These are phyloP conservation scores for Phytophthora megakarya DNA, from an alignment of 352 stramenopile genomes.

Conservation along the genomic window DNA sequence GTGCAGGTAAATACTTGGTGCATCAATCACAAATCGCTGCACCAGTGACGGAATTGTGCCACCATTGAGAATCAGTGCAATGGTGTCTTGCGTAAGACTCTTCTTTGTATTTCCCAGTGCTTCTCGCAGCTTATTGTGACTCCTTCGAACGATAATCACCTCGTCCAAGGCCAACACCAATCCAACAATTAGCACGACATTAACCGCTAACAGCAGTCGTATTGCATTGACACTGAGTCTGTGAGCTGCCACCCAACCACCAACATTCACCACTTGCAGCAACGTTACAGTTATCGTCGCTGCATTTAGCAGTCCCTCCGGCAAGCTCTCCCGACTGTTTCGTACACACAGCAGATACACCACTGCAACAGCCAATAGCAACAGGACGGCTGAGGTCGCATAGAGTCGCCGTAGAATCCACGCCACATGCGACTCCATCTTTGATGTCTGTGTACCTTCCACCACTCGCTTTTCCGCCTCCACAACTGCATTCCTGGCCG, in stretches of 20 bases:
- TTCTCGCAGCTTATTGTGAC: constrained; percentile 37
- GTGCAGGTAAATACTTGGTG: constrained; percentile 45
- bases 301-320: constrained; percentile 1
- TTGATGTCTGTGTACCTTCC: constrained; percentile 16
- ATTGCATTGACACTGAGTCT: constrained; percentile 26
- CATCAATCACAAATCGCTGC: constrained; percentile 58
- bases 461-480: constrained; percentile 14
- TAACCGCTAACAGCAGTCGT: constrained; percentile 20
- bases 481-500: constrained; percentile 34
- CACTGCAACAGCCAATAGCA: constrained; percentile 16
- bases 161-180: constrained; percentile 39
- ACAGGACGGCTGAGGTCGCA: constrained; percentile 23
- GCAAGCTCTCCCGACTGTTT: background rate
- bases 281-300: background rate
- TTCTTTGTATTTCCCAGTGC: constrained; percentile 4
- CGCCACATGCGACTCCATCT: constrained; percentile 29
- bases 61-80: constrained; percentile 47
- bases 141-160: constrained; percentile 32
- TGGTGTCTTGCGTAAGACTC: constrained; percentile 25
- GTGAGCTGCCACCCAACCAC: constrained; percentile 28
- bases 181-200: constrained; percentile 7
- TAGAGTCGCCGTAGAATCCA: constrained; percentile 39
- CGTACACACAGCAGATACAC: constrained; percentile 17
- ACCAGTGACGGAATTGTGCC: constrained; percentile 42
- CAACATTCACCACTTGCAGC: constrained; percentile 24